phyloP scores from a whole-genome alignment of 306 rosid genomes.

The Crataegus laevigata region DNA sequence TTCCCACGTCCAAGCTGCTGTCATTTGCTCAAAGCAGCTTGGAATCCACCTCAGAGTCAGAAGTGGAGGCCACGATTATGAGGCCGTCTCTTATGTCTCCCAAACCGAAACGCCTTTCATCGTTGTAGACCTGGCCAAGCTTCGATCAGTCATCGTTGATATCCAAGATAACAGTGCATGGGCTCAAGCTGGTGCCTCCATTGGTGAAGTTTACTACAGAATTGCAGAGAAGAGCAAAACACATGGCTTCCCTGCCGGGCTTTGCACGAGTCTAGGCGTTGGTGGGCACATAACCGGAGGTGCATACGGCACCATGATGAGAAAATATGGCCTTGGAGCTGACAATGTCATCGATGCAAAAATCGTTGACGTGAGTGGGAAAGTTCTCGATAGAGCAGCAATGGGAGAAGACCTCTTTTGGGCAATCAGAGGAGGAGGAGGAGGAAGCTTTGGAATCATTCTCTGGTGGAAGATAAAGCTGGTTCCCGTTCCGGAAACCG shows the following conservation, averaged over 20 bases:
- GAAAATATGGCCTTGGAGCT: constrained; percentile 69
- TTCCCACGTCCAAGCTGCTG: constrained; percentile 59
- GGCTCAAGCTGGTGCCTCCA: constrained; percentile 66
- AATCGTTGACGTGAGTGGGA: constrained; percentile 48
- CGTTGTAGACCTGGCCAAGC: constrained; percentile 13
- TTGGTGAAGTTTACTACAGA: constrained; percentile 68
- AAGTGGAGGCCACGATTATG: constrained; percentile 29
- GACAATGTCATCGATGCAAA: constrained; percentile 67
- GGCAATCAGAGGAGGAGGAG: constrained; percentile 93
- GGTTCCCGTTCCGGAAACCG: constrained; percentile 57
- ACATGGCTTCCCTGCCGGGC: constrained; percentile 73
- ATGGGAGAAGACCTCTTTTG: constrained; percentile 90
- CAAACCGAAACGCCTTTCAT: constrained; percentile 13
- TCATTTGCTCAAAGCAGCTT: constrained; percentile 43
- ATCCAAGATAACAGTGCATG: neutral
- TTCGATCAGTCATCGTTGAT: constrained; percentile 8
- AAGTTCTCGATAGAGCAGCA: constrained; percentile 41
- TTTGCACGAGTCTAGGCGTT: constrained; percentile 70
- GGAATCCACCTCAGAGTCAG: constrained; percentile 43
- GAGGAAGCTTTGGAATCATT: constrained; percentile 73
- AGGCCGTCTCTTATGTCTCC: constrained; percentile 21
- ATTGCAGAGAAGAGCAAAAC: constrained; percentile 48
- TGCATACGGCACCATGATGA: constrained; percentile 74
- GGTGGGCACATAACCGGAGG: constrained; percentile 91
- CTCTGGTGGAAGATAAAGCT: constrained; percentile 85